Evolutionary conservation across 2,329 filamentous ascomycete genomes (phyloP).

Genomic region (Alternaria consortialis): DNA sequence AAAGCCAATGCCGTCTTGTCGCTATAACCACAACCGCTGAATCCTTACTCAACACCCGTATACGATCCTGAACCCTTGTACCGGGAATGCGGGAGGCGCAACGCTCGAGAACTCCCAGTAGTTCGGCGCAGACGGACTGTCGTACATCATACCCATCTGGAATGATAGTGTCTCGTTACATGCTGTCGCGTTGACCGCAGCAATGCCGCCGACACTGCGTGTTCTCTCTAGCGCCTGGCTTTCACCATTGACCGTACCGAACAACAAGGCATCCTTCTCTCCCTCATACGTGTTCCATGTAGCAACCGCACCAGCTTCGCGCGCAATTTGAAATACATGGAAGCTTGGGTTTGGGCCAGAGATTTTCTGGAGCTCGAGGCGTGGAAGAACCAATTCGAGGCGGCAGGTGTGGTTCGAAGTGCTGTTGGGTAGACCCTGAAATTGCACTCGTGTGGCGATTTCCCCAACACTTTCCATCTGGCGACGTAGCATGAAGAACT

Average conservation of each 20-base stretch:
- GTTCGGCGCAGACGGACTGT: slow-evolving; percentile 31
- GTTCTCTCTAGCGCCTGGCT: slow-evolving; percentile 21
- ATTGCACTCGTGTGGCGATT: slow-evolving; percentile 40
- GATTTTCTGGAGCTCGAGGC: slow-evolving; percentile 18
- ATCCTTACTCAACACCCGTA: slow-evolving; percentile 32
- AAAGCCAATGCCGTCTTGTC: not conserved
- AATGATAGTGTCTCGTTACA: slow-evolving; percentile 44
- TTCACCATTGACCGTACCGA: slow-evolving; percentile 37
- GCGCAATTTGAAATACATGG: slow-evolving; percentile 36
- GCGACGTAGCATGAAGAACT: slow-evolving; percentile 44
- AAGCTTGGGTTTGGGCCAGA: slow-evolving; percentile 35
- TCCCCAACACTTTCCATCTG: slow-evolving; percentile 31
- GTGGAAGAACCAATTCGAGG: slow-evolving; percentile 40
- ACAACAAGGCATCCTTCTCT: slow-evolving; percentile 14
- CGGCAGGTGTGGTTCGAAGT: slow-evolving; percentile 30
- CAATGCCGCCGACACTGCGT: slow-evolving; percentile 26
- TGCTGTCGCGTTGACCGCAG: slow-evolving; percentile 24
- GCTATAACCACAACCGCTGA: not conserved
- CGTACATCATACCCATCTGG: slow-evolving; percentile 39
- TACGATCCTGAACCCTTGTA: slow-evolving; percentile 40
- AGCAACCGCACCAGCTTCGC: slow-evolving; percentile 20
- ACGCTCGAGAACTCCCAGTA: slow-evolving; percentile 42
- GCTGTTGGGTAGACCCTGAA: slow-evolving; percentile 16
- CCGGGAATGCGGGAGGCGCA: slow-evolving; percentile 31
- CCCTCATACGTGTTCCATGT: slow-evolving; percentile 37